phyloP scores from a whole-genome alignment of 371 early-diverging fungal genomes.

The Smittium culicis region DNA sequence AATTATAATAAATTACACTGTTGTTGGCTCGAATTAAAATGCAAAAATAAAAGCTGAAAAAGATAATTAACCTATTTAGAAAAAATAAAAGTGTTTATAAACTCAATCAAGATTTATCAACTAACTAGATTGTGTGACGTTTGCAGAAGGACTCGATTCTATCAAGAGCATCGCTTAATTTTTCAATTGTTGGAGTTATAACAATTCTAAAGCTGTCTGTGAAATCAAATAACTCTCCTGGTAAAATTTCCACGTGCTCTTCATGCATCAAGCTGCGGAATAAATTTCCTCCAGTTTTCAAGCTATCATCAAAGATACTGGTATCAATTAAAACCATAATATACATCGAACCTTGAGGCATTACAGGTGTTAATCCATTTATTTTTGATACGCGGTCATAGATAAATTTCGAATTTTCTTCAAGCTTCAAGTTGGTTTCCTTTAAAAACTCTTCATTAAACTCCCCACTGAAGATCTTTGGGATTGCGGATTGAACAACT shows the following conservation, averaged over 20 bases:
- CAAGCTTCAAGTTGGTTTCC: constrained; percentile 51
- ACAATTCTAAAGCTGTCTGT: constrained; percentile 71
- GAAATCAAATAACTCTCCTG: constrained; percentile 73
- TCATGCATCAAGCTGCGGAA: constrained; percentile 66
- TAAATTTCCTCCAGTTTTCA: constrained; percentile 63
- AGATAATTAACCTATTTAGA: too few relatives aligned
- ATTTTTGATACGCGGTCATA: constrained; percentile 43
- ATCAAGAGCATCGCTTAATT: constrained; percentile 53
- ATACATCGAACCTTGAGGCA: constrained; percentile 89
- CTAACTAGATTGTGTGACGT: constrained; percentile 42
- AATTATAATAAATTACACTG: too few relatives aligned
- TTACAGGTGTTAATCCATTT: constrained; percentile 59
- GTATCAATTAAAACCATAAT: constrained; percentile 72
- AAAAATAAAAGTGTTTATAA: too few relatives aligned
- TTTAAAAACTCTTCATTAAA: constrained; percentile 53
- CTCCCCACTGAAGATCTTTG: constrained; percentile 49
- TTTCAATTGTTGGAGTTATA: constrained; percentile 58
- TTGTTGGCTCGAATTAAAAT: too few relatives aligned
- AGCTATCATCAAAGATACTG: constrained; percentile 49
- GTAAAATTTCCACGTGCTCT: constrained; percentile 71
- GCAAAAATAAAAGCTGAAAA: too few relatives aligned
- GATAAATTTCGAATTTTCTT: constrained; percentile 54
- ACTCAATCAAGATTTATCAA: neutral
- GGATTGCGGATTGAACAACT: constrained; percentile 56
- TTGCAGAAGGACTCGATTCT: constrained; percentile 68